Evolutionary conservation across 805 yeast genomes (phyloP).

Genomic region (Yamadazyma philogaea): DNA sequence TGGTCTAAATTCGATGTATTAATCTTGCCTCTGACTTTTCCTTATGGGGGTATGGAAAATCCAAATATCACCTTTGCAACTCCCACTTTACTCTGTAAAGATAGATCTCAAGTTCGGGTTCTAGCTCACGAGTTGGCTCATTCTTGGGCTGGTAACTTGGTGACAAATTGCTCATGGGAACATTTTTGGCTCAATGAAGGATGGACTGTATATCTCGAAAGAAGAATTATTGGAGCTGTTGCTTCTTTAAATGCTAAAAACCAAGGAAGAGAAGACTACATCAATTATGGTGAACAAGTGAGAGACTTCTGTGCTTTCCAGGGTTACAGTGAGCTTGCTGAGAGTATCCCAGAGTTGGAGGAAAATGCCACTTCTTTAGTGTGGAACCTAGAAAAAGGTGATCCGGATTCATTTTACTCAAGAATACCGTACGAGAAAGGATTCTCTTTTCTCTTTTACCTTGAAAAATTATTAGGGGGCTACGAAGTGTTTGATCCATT

Average conservation of each 20-base stretch:
- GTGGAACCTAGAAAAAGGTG: conserved; percentile 21
- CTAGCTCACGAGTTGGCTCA: conserved; percentile 40
- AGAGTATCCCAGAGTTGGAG: conserved; percentile 21
- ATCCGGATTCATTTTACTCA: conserved; percentile 33
- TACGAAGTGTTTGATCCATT: conserved; percentile 24
- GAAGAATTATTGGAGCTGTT: conserved; percentile 31
- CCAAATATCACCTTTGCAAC: conserved; percentile 35
- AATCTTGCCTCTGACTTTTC: conserved; percentile 31
- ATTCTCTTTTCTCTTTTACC: conserved; percentile 27
- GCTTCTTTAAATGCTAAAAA: conserved; percentile 23
- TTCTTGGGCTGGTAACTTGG: conserved; percentile 38
- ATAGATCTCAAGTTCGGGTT: conserved; percentile 32
- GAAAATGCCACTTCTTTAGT: conserved; percentile 22
- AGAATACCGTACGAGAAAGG: conserved; percentile 37
- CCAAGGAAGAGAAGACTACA: conserved; percentile 16
- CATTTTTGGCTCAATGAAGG: conserved; percentile 40
- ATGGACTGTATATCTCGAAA: conserved; percentile 35
- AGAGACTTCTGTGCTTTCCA: conserved; percentile 30
- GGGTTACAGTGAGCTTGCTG: conserved; percentile 31
- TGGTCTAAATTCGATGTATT: conserved; percentile 34
- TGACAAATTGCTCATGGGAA: conserved; percentile 36
- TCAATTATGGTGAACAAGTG: conserved; percentile 28
- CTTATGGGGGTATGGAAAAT: conserved; percentile 41
- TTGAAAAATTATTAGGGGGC: conserved; percentile 26
- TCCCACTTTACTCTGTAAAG: conserved; percentile 32